Evolutionary conservation across 2,329 filamentous ascomycete species (phyloP).

Genomic region (Colletotrichum navitas): DNA sequence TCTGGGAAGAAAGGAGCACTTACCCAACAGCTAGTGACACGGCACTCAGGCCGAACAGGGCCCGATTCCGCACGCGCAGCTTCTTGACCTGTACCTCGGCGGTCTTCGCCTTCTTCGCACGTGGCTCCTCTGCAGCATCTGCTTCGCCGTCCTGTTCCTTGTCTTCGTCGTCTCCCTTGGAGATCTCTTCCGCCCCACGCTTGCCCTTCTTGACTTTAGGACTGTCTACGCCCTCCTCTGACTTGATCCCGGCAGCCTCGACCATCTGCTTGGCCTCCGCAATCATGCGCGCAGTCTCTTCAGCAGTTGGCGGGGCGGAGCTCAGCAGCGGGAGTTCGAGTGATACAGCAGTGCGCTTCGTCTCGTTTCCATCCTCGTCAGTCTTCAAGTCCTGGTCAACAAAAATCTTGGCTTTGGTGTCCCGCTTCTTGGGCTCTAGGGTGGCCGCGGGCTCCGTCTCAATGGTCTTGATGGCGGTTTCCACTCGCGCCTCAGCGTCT

Average conservation of each 20-base stretch:
- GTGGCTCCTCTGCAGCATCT: conserved; percentile 56
- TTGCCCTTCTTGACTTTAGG: conserved; percentile 68
- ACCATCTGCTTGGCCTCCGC: conserved; percentile 91
- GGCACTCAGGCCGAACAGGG: conserved; percentile 86
- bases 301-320: conserved; percentile 77
- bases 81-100: conserved; percentile 82
- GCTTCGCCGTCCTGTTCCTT: conserved; percentile 60
- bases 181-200: conserved; percentile 80
- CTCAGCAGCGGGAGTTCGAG: conserved; percentile 76
- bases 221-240: conserved; percentile 48
- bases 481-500: conserved; percentile 49
- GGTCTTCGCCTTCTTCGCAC: conserved; percentile 83
- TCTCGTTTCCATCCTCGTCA: conserved; percentile 69
- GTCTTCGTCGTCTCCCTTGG: conserved; percentile 71
- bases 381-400: conserved; percentile 74
- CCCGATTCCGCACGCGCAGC: conserved; percentile 87
- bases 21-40: conserved; percentile 87
- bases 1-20: not conserved
- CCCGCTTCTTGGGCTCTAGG: conserved; percentile 66
- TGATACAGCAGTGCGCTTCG: conserved; percentile 79
- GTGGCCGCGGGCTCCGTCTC: conserved; percentile 63
- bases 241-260: conserved; percentile 68
- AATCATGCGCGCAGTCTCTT: conserved; percentile 86
- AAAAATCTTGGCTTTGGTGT: conserved; percentile 75
- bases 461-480: conserved; percentile 59